Conservation (phyloP, 176 grass and related monocot species). For the Poa annua region DNA sequence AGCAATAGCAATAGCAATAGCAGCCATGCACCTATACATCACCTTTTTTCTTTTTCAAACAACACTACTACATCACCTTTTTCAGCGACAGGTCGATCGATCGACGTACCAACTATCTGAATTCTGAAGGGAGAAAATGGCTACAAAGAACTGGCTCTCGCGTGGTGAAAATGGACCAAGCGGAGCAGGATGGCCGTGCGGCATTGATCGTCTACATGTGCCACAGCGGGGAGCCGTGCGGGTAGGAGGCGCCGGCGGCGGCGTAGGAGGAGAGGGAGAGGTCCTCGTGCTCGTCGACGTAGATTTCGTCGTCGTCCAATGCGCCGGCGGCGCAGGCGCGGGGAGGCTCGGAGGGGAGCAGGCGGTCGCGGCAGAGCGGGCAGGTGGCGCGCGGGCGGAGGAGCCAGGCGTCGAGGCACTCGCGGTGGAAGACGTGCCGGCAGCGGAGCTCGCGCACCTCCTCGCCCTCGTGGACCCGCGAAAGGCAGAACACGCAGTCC, state of each 20-base stretch:
- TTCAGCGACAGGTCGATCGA: neutral
- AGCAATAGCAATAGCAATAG: neutral
- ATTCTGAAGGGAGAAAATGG: neutral
- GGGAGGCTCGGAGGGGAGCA: constrained; percentile 41
- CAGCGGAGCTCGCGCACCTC: constrained; percentile 53
- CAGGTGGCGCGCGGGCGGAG: constrained; percentile 58
- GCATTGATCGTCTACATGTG: constrained; percentile 35
- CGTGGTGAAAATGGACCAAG: constrained; percentile 7
- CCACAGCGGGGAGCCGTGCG: constrained; percentile 41
- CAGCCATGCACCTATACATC: constrained; percentile 8
- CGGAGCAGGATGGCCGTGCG: neutral
- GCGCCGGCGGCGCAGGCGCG: neutral
- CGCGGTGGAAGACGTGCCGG: constrained; percentile 56
- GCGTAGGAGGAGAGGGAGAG: neutral
- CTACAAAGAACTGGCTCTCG: neutral
- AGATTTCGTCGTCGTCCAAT: constrained; percentile 34
- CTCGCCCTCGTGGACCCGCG: constrained; percentile 43
- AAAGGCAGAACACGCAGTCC: constrained; percentile 56
- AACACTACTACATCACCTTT: neutral
- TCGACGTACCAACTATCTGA: neutral
- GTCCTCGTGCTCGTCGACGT: constrained; percentile 4
- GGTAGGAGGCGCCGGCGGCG: neutral
- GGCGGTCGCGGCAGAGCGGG: constrained; percentile 70
- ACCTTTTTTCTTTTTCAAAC: neutral
- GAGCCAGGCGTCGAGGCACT: constrained; percentile 58